Evolutionary conservation across 1,139 yeast genomes (phyloP).

Genomic region (Debaryomyces robertsiae): DNA sequence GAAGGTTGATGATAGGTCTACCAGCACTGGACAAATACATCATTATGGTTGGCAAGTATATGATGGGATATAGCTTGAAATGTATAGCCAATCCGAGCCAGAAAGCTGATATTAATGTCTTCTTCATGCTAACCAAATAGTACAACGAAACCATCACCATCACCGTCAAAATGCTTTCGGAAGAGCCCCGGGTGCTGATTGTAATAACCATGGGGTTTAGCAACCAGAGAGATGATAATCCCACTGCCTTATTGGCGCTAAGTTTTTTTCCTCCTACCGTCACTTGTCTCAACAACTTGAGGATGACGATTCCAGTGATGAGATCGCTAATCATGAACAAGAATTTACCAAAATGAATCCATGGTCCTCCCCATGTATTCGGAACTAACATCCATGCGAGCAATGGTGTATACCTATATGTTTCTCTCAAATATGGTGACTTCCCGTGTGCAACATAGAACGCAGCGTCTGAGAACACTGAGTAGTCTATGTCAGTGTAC

Average conservation of each 20-base stretch:
- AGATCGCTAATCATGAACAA: slow-evolving; percentile 78
- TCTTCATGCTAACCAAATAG: slow-evolving; percentile 33
- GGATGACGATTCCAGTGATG: slow-evolving; percentile 72
- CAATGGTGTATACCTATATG: slow-evolving; percentile 91
- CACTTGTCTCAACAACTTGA: slow-evolving; percentile 32
- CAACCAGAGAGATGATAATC: slow-evolving; percentile 72
- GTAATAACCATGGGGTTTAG: slow-evolving; percentile 95
- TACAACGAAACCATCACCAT: slow-evolving; percentile 66
- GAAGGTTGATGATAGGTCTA: slow-evolving; percentile 27
- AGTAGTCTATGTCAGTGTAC: slow-evolving; percentile 92
- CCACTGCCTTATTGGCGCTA: slow-evolving; percentile 31
- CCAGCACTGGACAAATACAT: slow-evolving; percentile 27
- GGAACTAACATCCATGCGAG: slow-evolving; percentile 83
- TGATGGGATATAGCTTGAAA: slow-evolving; percentile 88
- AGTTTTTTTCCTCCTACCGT: slow-evolving; percentile 20
- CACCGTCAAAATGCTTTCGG: slow-evolving; percentile 86
- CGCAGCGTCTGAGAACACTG: slow-evolving; percentile 93
- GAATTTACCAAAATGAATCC: slow-evolving; percentile 76
- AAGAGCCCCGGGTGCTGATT: slow-evolving; percentile 89
- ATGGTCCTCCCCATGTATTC: slow-evolving; percentile 46
- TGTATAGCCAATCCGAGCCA: slow-evolving; percentile 80
- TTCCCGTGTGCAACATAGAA: slow-evolving; percentile 58
- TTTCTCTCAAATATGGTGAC: slow-evolving; percentile 83
- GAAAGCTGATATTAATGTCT: slow-evolving; percentile 55
- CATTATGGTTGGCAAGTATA: slow-evolving; percentile 65